phyloP scores from a whole-genome alignment of 2,329 filamentous ascomycete genomes.

The Sordariomycetes sp. region DNA sequence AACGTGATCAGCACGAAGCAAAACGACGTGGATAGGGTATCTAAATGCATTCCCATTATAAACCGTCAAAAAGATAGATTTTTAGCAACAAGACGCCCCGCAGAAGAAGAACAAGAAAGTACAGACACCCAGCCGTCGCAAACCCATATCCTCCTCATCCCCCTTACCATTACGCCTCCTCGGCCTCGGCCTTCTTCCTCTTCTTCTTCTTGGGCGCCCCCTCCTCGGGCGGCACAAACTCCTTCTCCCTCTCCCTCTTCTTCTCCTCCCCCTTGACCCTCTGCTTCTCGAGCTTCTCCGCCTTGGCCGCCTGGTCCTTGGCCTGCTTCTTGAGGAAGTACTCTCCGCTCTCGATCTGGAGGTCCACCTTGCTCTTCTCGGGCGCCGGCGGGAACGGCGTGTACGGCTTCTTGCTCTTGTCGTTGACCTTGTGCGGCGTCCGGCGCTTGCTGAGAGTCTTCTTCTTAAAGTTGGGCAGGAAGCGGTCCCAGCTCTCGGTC shows the following conservation, averaged over 20 bases:
- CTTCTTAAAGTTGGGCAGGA: slow-evolving; percentile 95
- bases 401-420: slow-evolving; percentile 90
- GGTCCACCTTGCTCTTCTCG: slow-evolving; percentile 97
- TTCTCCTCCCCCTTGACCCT: slow-evolving; percentile 80
- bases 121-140: no score
- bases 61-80: not conserved
- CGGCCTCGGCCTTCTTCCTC: slow-evolving; percentile 28
- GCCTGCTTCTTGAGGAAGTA: slow-evolving; percentile 91
- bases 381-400: slow-evolving; percentile 94
- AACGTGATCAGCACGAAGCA: not conserved
- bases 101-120: not conserved
- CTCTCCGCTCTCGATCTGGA: slow-evolving; percentile 95
- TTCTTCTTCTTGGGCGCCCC: slow-evolving; percentile 49
- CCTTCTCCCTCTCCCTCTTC: slow-evolving; percentile 69
- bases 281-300: slow-evolving; percentile 74
- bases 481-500: slow-evolving; percentile 88
- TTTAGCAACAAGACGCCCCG: not conserved
- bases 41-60: slow-evolving; percentile 4
- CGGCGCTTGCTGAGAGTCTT: slow-evolving; percentile 74
- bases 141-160: no score
- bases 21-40: slow-evolving; percentile 1
- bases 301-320: slow-evolving; percentile 70
- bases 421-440: slow-evolving; percentile 71
- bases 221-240: slow-evolving; percentile 81
- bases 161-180: slow-evolving; percentile 12